Conservation (phyloP, 176 grass and related monocot genomes). For the Alloteropsis semialata region DNA sequence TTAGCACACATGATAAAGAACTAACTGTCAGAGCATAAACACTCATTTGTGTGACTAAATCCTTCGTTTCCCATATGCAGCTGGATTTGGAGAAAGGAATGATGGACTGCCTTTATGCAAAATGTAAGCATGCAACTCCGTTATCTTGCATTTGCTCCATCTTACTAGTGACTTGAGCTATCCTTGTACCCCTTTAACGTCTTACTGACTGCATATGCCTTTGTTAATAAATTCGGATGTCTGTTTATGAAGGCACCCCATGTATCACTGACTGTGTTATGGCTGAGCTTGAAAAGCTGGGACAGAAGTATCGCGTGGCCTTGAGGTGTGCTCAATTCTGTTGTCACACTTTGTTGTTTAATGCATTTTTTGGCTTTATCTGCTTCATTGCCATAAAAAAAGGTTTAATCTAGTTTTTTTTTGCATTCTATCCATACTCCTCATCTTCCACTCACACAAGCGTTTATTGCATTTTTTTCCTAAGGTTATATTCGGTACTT, state of each 20-base stretch:
- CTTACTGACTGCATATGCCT: background rate
- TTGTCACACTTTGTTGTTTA: background rate
- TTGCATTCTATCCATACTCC: background rate
- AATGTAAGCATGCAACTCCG: slow-evolving; percentile 52
- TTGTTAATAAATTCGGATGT: background rate
- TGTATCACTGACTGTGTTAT: slow-evolving; percentile 95
- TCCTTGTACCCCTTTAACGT: background rate
- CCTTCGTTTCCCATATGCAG: slow-evolving; percentile 36
- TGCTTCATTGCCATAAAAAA: background rate
- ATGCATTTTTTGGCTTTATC: background rate
- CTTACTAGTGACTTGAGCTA: background rate
- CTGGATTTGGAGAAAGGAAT: slow-evolving; percentile 99
- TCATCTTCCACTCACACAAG: background rate
- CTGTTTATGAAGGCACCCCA: slow-evolving; percentile 68
- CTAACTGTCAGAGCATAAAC: background rate
- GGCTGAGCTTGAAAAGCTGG: slow-evolving; percentile 93
- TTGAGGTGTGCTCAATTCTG: slow-evolving; percentile 50
- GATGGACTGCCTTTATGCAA: slow-evolving; percentile 99
- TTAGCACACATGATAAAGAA: background rate
- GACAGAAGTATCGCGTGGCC: slow-evolving; percentile 93
- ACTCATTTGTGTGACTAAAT: background rate
- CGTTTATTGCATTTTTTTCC: background rate
- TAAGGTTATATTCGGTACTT: background rate
- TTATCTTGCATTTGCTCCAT: background rate
- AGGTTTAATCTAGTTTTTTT: background rate